Evolutionary conservation across 805 yeast species (phyloP), one percentile per base, ranked within the genome.

Genomic region (Wickerhamomyces sydowiorum): DNA sequence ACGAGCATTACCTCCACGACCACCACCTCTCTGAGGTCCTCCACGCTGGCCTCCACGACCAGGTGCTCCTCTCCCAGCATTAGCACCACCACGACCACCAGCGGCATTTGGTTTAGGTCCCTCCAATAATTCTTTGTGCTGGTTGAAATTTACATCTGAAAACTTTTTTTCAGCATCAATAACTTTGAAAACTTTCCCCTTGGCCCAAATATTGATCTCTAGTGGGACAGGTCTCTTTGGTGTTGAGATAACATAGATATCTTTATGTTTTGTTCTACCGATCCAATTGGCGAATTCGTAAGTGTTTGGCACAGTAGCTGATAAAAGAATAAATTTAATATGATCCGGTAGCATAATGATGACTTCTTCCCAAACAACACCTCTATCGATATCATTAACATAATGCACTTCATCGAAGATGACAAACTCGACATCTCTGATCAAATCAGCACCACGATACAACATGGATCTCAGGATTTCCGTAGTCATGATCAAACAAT

Each of bases 331-430:
- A 53, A 86, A 85, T 57, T 91, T 91, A 44, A 93, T 93, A 59
- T 93, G 97, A 49, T 90, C 96, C 0, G 99, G 99, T 27, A 93
- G 69, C 96, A 93, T 88, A 52, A 93, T 93, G 47, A 93, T 93
- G 19, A 93, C 97, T 65, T 93, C 99, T 67, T 93, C 99, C 99
- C 99, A 93, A 4, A 93, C 99, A 13, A 93, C 99, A 57, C 99
- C 99, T 62, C 99, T 80, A 55, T 88, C 96, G 44, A 87, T 82
- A 66, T 93, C 99, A 61, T 93, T 93, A 48, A 93, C 96, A 59
- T 93, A 93, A 64, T 93, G 99, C 2, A 93, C 99, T 60, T 93
- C 99, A 66, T 93, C 99, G 60, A 93, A 93, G 32, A 93, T 89
- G 22, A 93, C 96, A 70, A 90, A 93, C 57, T 91, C 99, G 19